A percentile compares a stretch with the other conserved stretches of the same genome.
Evolutionary conservation across 2,329 filamentous ascomycete genomes (phyloP).

Genomic region (Penicillium sp.): DNA sequence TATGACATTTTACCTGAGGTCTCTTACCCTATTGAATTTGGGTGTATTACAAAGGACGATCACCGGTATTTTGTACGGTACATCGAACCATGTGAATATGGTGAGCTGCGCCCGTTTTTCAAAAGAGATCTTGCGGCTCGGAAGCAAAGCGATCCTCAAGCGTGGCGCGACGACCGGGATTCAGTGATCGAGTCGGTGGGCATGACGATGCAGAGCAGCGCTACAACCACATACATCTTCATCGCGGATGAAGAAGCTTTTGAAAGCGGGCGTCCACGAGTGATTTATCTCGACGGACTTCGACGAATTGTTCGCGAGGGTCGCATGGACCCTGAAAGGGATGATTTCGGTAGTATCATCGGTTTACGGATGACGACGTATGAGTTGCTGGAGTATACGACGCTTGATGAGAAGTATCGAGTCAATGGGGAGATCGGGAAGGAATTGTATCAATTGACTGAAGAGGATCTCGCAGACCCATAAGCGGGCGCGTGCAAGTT

Average conservation of each 20-base stretch:
- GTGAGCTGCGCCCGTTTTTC: not conserved
- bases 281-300: conserved; percentile 7
- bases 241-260: conserved; percentile 17
- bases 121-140: not conserved
- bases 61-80: not conserved
- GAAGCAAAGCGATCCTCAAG: not conserved
- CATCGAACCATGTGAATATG: not conserved
- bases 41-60: not conserved
- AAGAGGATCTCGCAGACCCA: conserved; percentile 1
- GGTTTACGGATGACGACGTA: not conserved
- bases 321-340: not conserved
- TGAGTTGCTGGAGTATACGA: conserved; percentile 1
- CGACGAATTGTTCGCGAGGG: conserved; percentile 4
- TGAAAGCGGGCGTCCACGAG: not conserved
- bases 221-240: conserved; percentile 1
- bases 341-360: not conserved
- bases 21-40: not conserved
- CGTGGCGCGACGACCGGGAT: conserved; percentile 1
- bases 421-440: conserved; percentile 1
- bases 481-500: not conserved
- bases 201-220: not conserved
- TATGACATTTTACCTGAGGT: conserved; percentile 6
- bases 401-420: conserved; percentile 2
- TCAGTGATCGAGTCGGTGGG: not conserved
- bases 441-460: conserved; percentile 5